phyloP scores from a whole-genome alignment of 257 asterid species.

The Leptodermis oblonga region DNA sequence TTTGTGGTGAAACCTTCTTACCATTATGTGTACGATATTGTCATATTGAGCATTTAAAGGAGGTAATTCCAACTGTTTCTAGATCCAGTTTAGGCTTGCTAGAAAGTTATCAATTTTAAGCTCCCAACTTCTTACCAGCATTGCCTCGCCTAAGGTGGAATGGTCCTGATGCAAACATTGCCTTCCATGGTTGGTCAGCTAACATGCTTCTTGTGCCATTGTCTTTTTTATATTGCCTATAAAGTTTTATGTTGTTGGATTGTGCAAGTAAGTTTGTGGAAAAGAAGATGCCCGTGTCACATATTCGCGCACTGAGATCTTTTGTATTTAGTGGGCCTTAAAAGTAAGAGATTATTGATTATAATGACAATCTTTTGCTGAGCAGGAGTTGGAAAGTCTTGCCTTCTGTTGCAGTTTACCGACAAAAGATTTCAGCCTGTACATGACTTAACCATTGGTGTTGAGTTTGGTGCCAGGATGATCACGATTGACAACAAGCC shows the following conservation, averaged over 20 bases:
- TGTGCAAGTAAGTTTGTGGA: background rate
- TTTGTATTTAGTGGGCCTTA: background rate
- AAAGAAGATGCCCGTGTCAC: background rate
- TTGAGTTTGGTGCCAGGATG: conserved; percentile 73
- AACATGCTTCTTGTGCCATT: background rate
- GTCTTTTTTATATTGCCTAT: background rate
- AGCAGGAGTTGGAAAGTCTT: conserved; percentile 86
- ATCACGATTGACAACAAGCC: conserved; percentile 67
- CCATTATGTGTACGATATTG: background rate
- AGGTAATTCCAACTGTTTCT: background rate
- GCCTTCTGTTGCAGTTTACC: conserved; percentile 75
- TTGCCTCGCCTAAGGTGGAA: background rate
- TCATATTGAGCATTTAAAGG: background rate
- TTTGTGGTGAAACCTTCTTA: background rate
- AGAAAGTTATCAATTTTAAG: background rate
- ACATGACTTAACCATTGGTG: conserved; percentile 80
- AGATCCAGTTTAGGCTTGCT: background rate
- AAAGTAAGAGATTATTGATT: background rate
- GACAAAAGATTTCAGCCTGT: conserved; percentile 83
- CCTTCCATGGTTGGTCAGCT: no score
- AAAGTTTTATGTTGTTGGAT: background rate
- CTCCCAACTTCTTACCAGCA: background rate
- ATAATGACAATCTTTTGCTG: background rate
- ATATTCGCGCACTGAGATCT: background rate
- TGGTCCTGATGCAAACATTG: background rate